Evolutionary conservation across 352 stramenopile genomes (phyloP).

Genomic region (Pythium plurisporium): DNA sequence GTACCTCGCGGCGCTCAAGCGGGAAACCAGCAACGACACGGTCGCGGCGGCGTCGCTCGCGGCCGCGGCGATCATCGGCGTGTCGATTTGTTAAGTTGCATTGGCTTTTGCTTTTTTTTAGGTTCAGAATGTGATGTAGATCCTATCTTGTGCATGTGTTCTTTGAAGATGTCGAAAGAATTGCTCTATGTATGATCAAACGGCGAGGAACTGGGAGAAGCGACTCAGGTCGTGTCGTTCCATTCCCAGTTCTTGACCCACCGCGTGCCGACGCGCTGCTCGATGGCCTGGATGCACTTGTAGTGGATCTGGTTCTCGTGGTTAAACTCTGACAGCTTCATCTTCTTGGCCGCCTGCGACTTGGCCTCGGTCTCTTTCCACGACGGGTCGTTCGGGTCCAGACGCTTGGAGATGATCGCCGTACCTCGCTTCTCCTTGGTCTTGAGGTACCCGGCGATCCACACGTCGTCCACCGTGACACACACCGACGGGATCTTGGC

Average conservation of each 20-base stretch:
- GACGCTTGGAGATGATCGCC: slow-evolving; percentile 72
- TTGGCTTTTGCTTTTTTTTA: neutral
- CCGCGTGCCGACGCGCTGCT: slow-evolving; percentile 48
- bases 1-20: slow-evolving; percentile 32
- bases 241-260: slow-evolving; percentile 72
- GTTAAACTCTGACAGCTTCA: slow-evolving; percentile 80
- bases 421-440: slow-evolving; percentile 52
- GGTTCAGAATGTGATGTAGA: too few species aligned
- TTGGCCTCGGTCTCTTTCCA: slow-evolving; percentile 64
- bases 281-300: slow-evolving; percentile 76
- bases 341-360: slow-evolving; percentile 34
- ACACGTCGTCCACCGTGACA: slow-evolving; percentile 80
- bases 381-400: slow-evolving; percentile 57
- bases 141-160: too few species aligned
- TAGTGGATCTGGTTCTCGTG: slow-evolving; percentile 78
- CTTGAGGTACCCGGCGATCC: slow-evolving; percentile 76
- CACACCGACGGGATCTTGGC: slow-evolving; percentile 62
- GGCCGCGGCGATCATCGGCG: slow-evolving; percentile 22
- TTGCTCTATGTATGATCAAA: neutral
- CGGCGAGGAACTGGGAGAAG: neutral
- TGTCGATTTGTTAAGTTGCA: slow-evolving; percentile 16
- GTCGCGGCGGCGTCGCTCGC: slow-evolving; percentile 23
- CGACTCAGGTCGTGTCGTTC: neutral
- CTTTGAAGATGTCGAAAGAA: neutral
- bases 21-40: slow-evolving; percentile 19